These are phyloP conservation scores for Diutina neorugosa DNA, from an alignment of 1,139 yeast species.

Conservation along the genomic window DNA sequence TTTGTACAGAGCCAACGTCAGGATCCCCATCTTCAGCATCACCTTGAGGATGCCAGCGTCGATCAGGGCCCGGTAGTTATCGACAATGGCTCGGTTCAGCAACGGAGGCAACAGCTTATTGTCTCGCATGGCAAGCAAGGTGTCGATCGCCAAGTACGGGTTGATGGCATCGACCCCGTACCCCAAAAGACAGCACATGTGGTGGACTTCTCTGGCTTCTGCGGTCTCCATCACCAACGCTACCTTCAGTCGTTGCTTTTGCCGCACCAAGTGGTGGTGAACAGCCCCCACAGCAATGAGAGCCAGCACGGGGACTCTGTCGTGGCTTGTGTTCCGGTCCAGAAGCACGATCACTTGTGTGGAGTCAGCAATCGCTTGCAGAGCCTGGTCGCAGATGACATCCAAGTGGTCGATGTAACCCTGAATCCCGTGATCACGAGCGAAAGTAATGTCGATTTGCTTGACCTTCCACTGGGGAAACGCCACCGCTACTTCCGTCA, in stretches of 20 bases:
- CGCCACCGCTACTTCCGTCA: constrained; percentile 56
- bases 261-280: constrained; percentile 91
- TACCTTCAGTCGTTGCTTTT: constrained; percentile 91
- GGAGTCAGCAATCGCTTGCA: constrained; percentile 68
- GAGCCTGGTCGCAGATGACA: constrained; percentile 78
- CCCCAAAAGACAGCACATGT: constrained; percentile 86
- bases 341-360: constrained; percentile 66
- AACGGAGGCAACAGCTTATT: constrained; percentile 60
- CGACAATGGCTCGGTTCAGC: constrained; percentile 46
- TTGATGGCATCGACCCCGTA: constrained; percentile 96
- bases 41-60: constrained; percentile 92
- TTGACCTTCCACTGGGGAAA: constrained; percentile 83
- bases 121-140: constrained; percentile 70
- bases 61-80: constrained; percentile 70
- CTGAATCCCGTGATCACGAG: constrained; percentile 65
- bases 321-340: constrained; percentile 50
- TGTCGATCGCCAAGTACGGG: constrained; percentile 89
- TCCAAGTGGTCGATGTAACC: constrained; percentile 84
- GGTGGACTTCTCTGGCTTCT: constrained; percentile 96
- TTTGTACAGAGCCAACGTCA: constrained; percentile 91
- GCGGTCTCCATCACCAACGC: constrained; percentile 88
- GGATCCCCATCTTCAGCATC: constrained; percentile 99
- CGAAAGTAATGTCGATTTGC: constrained; percentile 82
- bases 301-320: constrained; percentile 75
- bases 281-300: constrained; percentile 93